Conservation (phyloP, 805 yeast genomes). For the Candida arabinofermentans region DNA sequence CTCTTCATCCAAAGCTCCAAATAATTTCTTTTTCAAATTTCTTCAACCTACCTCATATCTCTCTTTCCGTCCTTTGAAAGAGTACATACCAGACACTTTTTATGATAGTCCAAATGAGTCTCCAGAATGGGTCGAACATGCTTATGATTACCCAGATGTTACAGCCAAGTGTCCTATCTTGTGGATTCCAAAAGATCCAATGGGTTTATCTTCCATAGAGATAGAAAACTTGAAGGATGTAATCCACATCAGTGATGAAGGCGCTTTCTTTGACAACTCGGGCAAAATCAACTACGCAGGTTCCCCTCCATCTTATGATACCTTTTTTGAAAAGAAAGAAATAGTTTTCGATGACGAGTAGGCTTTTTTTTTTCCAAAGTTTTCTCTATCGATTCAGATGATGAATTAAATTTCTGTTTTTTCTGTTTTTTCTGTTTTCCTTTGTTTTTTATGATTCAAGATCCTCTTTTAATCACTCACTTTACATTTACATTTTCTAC, state of each 20-base stretch:
- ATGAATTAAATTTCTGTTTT: too few species aligned
- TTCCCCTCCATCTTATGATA: constrained; percentile 43
- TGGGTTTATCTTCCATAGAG: constrained; percentile 68
- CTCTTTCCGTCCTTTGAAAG: constrained; percentile 44
- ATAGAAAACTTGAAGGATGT: constrained; percentile 52
- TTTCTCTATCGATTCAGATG: too few species aligned
- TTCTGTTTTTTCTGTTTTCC: too few species aligned
- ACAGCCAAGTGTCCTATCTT: constrained; percentile 65
- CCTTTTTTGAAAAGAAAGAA: background rate
- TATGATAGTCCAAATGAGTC: constrained; percentile 41
- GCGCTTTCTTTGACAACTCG: constrained; percentile 53
- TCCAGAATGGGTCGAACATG: constrained; percentile 48
- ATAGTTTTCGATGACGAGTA: background rate
- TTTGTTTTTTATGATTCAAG: too few species aligned
- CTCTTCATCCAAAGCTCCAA: constrained; percentile 10
- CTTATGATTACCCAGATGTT: constrained; percentile 76
- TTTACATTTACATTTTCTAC: too few species aligned
- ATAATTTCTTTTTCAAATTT: constrained; percentile 37
- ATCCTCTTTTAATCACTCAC: too few species aligned
- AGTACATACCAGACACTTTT: constrained; percentile 56
- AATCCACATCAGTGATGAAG: constrained; percentile 63
- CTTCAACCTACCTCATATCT: constrained; percentile 53
- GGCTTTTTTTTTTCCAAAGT: too few species aligned
- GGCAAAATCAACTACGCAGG: constrained; percentile 47
- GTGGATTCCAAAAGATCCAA: constrained; percentile 90